These are phyloP conservation scores for Neurospora sp. DNA, from an alignment of 495 filamentous ascomycete species.

Conservation along the genomic window DNA sequence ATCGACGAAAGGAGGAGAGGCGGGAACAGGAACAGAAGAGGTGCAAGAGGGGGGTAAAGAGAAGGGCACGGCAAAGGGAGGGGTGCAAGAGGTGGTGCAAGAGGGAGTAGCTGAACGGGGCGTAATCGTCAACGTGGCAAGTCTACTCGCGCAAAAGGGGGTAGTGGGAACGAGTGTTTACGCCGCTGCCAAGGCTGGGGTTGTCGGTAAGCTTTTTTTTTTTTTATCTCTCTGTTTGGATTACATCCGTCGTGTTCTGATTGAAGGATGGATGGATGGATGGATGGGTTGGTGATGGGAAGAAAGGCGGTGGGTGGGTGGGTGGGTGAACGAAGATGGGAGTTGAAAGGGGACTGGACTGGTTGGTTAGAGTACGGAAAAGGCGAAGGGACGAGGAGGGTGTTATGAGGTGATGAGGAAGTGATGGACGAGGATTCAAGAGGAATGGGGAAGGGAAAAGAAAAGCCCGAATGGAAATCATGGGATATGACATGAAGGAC, in stretches of 20 bases:
- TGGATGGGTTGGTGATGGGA: background rate
- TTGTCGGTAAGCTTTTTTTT: constrained; percentile 42
- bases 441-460: no score
- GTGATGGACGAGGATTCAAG: background rate
- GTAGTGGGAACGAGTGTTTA: constrained; percentile 60
- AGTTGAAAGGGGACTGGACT: background rate
- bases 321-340: background rate
- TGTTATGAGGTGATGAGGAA: background rate
- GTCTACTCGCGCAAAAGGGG: constrained; percentile 54
- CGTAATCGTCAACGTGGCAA: constrained; percentile 68
- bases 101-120: constrained; percentile 19
- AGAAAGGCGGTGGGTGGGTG: background rate
- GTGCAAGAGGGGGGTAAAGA: no score
- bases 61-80: no score
- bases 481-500: background rate
- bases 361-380: background rate
- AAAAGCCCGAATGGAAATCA: background rate
- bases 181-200: constrained; percentile 69
- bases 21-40: no score
- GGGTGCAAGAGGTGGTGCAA: background rate
- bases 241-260: background rate
- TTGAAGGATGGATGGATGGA: background rate
- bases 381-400: background rate
- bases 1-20: no score
- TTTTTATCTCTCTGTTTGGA: background rate